Conservation (phyloP, 2,329 filamentous ascomycete genomes). For the Sphaerulina musiva region DNA sequence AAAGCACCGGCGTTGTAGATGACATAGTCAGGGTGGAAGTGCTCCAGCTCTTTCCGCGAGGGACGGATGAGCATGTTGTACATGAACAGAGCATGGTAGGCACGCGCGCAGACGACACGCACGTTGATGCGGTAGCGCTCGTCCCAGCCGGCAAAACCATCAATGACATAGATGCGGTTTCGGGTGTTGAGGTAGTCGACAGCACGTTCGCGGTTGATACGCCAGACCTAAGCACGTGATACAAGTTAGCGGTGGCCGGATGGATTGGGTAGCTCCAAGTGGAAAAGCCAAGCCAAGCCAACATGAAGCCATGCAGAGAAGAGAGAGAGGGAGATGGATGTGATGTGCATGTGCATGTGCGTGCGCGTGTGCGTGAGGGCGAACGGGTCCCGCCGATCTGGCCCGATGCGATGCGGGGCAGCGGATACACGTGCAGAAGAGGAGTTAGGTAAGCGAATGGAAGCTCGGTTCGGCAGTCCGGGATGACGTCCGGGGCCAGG, state of each 20-base stretch:
- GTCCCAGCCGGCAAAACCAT: constrained; percentile 97
- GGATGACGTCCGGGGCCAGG: neutral
- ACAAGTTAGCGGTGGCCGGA: neutral
- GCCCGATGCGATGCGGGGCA: constrained; percentile 22
- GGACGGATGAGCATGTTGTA: constrained; percentile 99
- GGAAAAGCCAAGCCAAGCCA: no score
- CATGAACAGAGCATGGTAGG: constrained; percentile 99
- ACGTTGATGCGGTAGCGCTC: constrained; percentile 96
- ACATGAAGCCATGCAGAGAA: no score
- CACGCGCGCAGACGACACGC: constrained; percentile 94
- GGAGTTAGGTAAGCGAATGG: neutral
- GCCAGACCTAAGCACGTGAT: constrained; percentile 68
- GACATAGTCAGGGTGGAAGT: constrained; percentile 98
- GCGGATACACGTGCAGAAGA: neutral
- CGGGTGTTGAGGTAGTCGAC: constrained; percentile 99
- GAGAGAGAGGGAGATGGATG: no score
- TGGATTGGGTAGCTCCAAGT: no score
- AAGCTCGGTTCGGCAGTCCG: neutral
- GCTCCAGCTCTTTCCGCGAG: constrained; percentile 79
- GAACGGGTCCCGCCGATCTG: constrained; percentile 10
- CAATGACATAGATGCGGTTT: constrained; percentile 96
- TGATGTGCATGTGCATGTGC: no score
- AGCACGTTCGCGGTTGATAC: constrained; percentile 97
- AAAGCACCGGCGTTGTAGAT: constrained; percentile 99
- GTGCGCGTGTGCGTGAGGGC: no score